Conservation (phyloP, 495 filamentous ascomycete genomes). For the Cercophora samala region DNA sequence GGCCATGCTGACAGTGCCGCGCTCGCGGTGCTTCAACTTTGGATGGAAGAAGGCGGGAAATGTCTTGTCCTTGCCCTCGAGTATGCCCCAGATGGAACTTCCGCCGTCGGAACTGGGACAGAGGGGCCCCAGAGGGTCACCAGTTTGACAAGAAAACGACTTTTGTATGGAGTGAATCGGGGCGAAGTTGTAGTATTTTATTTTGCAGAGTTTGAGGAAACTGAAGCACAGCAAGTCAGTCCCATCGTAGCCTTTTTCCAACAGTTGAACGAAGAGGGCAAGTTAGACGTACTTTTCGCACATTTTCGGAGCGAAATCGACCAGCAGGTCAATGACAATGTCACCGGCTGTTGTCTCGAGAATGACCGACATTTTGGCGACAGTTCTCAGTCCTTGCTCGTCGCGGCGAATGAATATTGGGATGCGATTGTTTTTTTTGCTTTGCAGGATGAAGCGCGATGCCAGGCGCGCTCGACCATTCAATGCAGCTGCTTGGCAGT, state of each 20-base stretch:
- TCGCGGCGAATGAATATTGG: not conserved
- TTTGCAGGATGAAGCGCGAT: not conserved
- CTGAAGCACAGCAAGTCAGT: slow-evolving; percentile 59
- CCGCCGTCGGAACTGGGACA: slow-evolving; percentile 83
- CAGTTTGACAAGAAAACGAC: slow-evolving; percentile 91
- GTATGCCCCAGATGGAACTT: slow-evolving; percentile 82
- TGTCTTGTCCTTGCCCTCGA: slow-evolving; percentile 67
- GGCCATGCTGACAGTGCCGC: slow-evolving; percentile 92
- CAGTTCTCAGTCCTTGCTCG: not conserved
- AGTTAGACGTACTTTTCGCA: slow-evolving; percentile 76
- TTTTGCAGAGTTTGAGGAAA: slow-evolving; percentile 95
- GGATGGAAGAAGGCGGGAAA: slow-evolving; percentile 79
- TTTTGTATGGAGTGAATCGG: slow-evolving; percentile 85
- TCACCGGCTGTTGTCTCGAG: slow-evolving; percentile 90
- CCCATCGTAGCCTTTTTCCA: slow-evolving; percentile 14
- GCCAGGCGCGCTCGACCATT: not conserved
- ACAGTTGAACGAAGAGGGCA: slow-evolving; percentile 10
- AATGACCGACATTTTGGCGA: slow-evolving; percentile 61
- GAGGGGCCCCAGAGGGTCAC: slow-evolving; percentile 84
- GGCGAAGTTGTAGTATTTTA: slow-evolving; percentile 97
- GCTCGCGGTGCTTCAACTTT: slow-evolving; percentile 79
- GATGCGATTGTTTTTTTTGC: not conserved
- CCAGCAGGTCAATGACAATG: slow-evolving; percentile 86
- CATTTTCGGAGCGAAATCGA: slow-evolving; percentile 79
- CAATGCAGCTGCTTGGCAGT: no score